Percentiles rank a stretch among this genome's conserved stretches.
Conservation (phyloP, 495 filamentous ascomycete genomes). For the Annulohypoxylon nitens region DNA sequence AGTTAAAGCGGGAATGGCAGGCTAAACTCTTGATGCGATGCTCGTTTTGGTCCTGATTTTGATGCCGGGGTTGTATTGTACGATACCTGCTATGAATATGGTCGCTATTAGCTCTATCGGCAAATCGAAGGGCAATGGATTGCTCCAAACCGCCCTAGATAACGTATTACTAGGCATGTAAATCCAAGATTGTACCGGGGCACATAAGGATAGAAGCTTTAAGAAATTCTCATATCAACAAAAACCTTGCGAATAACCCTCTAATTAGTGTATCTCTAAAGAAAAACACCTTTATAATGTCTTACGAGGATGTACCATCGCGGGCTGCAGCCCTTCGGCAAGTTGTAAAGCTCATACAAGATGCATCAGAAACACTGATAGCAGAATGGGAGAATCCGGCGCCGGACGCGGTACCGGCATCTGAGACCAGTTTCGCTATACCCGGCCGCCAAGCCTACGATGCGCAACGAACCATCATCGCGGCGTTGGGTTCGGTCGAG, state of each 20-base stretch:
- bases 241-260: neutral
- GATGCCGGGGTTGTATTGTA: conserved; percentile 24
- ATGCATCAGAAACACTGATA: conserved; percentile 39
- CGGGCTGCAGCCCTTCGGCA: conserved; percentile 43
- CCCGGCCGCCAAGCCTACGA: conserved; percentile 45
- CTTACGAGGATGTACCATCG: conserved; percentile 36
- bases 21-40: conserved; percentile 18
- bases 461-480: conserved; percentile 50
- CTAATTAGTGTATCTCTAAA: neutral
- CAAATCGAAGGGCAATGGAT: conserved; percentile 24
- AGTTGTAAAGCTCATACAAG: conserved; percentile 43
- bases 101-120: conserved; percentile 25
- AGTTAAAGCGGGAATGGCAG: conserved; percentile 29
- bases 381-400: conserved; percentile 42
- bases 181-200: neutral
- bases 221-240: neutral
- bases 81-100: conserved; percentile 19
- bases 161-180: neutral
- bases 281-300: conserved; percentile 19
- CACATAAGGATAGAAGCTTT: neutral
- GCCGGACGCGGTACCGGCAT: conserved; percentile 38
- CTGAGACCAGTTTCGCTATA: conserved; percentile 40
- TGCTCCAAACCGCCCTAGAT: neutral
- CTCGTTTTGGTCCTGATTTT: neutral
- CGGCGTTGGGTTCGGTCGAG: conserved; percentile 47